These are phyloP conservation scores for Colletotrichum eremochloae DNA, from an alignment of 2,329 filamentous ascomycete genomes.

Conservation along the genomic window DNA sequence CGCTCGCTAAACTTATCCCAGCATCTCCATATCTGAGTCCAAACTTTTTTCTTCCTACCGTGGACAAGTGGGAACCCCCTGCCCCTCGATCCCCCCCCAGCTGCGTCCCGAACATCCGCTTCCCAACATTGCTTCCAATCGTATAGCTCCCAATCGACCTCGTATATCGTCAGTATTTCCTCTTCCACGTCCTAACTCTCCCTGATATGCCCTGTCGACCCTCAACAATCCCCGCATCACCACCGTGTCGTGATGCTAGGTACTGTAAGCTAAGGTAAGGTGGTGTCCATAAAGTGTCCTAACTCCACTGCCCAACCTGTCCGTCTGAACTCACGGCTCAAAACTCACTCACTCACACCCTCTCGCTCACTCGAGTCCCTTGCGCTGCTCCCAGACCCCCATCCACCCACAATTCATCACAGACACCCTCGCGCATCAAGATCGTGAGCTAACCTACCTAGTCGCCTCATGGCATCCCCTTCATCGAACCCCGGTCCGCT, in stretches of 20 bases:
- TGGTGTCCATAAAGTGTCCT: background rate
- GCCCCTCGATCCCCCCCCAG: background rate
- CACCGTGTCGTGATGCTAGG: background rate
- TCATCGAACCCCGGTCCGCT: background rate
- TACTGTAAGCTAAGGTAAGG: background rate
- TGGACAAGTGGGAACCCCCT: conserved; percentile 17
- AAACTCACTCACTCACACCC: background rate
- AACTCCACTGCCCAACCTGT: background rate
- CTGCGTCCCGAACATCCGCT: background rate
- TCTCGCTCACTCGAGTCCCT: background rate
- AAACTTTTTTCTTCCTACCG: background rate
- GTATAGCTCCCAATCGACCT: background rate
- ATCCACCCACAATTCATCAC: background rate
- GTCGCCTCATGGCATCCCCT: background rate
- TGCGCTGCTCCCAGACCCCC: conserved; percentile 5
- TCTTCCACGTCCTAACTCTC: background rate
- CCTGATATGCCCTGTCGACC: background rate
- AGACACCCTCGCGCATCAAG: background rate
- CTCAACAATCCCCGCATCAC: background rate
- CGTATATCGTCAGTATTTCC: background rate
- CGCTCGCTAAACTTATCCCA: conserved; percentile 28
- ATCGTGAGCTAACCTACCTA: background rate
- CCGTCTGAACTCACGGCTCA: conserved; percentile 10
- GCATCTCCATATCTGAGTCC: background rate
- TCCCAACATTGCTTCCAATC: background rate